phyloP scores from a whole-genome alignment of 108 stramenopile genomes.

The Cylindrotheca closterium region DNA sequence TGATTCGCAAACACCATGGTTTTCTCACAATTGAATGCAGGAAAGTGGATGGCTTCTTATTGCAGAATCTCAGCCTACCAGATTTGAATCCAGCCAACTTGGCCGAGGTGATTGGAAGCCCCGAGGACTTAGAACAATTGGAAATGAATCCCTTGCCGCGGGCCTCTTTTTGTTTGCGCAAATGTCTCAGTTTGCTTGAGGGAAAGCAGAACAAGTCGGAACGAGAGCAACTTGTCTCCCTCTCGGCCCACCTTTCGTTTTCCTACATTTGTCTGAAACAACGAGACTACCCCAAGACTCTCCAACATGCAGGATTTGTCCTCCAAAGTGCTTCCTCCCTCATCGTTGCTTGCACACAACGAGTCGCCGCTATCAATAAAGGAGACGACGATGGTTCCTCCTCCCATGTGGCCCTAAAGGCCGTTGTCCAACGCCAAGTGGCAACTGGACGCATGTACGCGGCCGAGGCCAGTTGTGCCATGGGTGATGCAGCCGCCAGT shows the following conservation, averaged over 20 bases:
- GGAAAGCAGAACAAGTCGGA: background rate
- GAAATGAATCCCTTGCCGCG: constrained; percentile 33
- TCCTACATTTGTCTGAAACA: constrained; percentile 59
- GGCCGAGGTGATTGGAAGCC: constrained; percentile 32
- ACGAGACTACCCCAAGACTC: constrained; percentile 39
- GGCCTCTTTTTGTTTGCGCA: constrained; percentile 24
- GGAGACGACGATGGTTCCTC: too few relatives aligned
- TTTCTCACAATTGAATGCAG: too few relatives aligned
- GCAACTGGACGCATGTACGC: constrained; percentile 71
- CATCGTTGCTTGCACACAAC: background rate
- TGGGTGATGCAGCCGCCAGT: constrained; percentile 44
- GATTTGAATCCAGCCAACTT: background rate
- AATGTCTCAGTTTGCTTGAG: constrained; percentile 13
- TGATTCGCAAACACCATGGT: too few relatives aligned
- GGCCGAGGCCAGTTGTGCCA: constrained; percentile 51
- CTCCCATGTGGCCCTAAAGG: background rate
- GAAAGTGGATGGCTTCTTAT: too few relatives aligned
- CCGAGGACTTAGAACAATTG: constrained; percentile 38
- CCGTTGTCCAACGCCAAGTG: constrained; percentile 24
- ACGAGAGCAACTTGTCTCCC: constrained; percentile 7
- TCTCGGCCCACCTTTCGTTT: constrained; percentile 43
- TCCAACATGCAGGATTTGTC: constrained; percentile 41
- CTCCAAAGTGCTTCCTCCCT: constrained; percentile 4
- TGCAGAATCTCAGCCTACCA: too few relatives aligned
- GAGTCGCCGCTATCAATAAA: too few relatives aligned